Base-by-base conservation (phyloP, 2,329 filamentous ascomycete genomes). In the Stagonosporopsis cucurbitacearum region DNA sequence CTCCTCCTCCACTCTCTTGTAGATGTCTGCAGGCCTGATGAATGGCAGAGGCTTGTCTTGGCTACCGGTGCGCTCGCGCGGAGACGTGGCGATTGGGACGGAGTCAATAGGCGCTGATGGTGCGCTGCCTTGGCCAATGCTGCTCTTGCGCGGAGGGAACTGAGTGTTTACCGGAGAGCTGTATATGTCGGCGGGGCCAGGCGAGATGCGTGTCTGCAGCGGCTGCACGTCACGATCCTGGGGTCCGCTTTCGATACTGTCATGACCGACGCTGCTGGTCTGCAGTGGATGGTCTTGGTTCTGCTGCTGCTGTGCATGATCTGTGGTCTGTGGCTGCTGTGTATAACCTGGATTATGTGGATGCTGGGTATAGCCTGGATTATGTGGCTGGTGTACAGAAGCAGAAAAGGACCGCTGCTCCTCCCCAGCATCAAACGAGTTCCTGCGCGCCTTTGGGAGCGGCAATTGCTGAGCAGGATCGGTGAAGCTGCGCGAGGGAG, bases 11-110 rank as follows among this genome's bases (percentile, higher is more conserved):
- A 88, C 81, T 6, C 88, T 85, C 67, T 84, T 88, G 72, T 94
- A 93, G 37, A 93, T 88, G 63, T 96, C 91, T 12, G 88, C 84
- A 1, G 91, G 90, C 33, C 89, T 82, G 52, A 92, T 81, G 62
- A 94, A 87, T 0, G 87, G 83, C 19, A 85, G 75, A 1, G 84
- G 72, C 63, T 87, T 87, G 45, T 77, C 70, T 23, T 75, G 75
- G 54, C 62, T 67, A 42, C 65, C 63, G 2, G 71, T 60, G 26
- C 65, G 68, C 26, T 67, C 63, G 28, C 68, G 67, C 7, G 69
- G 66, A 4, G 70, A 69, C 4, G 60, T 62, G 9, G 63, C 57
- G 30, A 58, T 28, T 20, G 62, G 63, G 11, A 37, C 25, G 22
- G 45, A 49, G 40, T 57, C 54, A 9, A 43, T 48, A 1, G 47